Evolutionary conservation across 2,329 filamentous ascomycete genomes (phyloP).

Genomic region (Beauveria australis): DNA sequence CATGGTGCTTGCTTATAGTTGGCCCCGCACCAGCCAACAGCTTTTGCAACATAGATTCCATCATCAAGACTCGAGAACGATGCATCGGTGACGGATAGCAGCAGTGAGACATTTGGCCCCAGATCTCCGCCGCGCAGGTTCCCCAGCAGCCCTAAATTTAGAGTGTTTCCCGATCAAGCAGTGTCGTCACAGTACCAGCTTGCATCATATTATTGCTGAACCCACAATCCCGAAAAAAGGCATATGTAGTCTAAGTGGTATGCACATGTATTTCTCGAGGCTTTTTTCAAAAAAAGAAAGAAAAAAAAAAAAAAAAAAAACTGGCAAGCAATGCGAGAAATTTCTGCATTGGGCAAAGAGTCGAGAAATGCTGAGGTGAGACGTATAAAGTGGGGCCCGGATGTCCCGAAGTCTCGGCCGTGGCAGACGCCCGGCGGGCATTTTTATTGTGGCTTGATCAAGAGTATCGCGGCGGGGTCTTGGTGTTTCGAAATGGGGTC

Average conservation of each 20-base stretch:
- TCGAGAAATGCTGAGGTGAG: neutral
- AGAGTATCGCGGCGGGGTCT: too few relatives aligned
- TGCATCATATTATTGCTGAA: too few relatives aligned
- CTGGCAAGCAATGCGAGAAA: neutral
- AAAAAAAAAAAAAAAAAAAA: too few relatives aligned
- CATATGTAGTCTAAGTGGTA: too few relatives aligned
- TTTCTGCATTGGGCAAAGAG: neutral
- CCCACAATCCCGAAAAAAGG: too few relatives aligned
- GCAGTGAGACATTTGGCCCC: neutral
- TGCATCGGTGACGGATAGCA: neutral
- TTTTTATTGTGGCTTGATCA: neutral
- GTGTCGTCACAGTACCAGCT: neutral
- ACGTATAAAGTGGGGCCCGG: neutral
- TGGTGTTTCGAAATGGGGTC: too few relatives aligned
- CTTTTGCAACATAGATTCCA: neutral
- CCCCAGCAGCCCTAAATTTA: conserved; percentile 3
- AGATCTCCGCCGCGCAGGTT: neutral
- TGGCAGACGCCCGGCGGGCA: too few relatives aligned
- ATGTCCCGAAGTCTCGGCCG: neutral
- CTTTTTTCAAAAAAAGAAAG: too few relatives aligned
- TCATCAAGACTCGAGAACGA: neutral
- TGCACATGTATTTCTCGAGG: too few relatives aligned
- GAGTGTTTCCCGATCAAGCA: neutral
- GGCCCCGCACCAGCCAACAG: neutral
- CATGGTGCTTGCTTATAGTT: neutral